phyloP scores from a whole-genome alignment of 1,139 yeast genomes.

The Yamadazyma siamensis region DNA sequence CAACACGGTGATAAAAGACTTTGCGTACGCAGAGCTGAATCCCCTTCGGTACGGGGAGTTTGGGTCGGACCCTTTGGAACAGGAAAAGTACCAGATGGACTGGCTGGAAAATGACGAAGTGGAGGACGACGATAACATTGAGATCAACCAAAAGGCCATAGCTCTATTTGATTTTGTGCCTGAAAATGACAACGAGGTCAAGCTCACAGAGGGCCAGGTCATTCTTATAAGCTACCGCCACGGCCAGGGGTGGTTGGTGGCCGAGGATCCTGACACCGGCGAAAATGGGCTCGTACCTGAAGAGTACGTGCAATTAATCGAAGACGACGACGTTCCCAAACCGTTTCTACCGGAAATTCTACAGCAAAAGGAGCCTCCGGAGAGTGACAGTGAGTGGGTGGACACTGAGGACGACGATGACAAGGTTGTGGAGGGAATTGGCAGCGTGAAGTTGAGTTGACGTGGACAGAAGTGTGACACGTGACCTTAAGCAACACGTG shows the following conservation, averaged over 20 bases:
- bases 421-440: too few species aligned
- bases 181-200: slow-evolving; percentile 90
- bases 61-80: slow-evolving; percentile 2
- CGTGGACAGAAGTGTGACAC: too few species aligned
- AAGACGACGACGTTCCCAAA: slow-evolving; percentile 38
- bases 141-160: slow-evolving; percentile 57
- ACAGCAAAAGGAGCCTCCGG: slow-evolving; percentile 16
- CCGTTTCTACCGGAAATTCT: slow-evolving; percentile 46
- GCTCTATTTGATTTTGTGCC: slow-evolving; percentile 90
- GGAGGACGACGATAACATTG: slow-evolving; percentile 27
- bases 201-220: slow-evolving; percentile 73
- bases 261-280: slow-evolving; percentile 74
- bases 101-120: slow-evolving; percentile 8
- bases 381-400: slow-evolving; percentile 36
- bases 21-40: slow-evolving; percentile 66
- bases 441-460: too few species aligned
- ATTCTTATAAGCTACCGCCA: slow-evolving; percentile 87
- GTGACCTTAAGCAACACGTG: too few species aligned
- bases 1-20: slow-evolving; percentile 61
- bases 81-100: slow-evolving; percentile 4
- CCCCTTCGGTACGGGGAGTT: slow-evolving; percentile 62
- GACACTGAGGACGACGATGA: slow-evolving; percentile 26
- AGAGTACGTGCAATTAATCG: slow-evolving; percentile 72
- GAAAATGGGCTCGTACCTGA: slow-evolving; percentile 95
- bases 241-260: slow-evolving; percentile 99